A percentile compares a stretch with the other conserved stretches of the same genome.
Conservation (phyloP, 228 moss, liverwort and hornwort genomes). For the Sphagnum fallax region DNA sequence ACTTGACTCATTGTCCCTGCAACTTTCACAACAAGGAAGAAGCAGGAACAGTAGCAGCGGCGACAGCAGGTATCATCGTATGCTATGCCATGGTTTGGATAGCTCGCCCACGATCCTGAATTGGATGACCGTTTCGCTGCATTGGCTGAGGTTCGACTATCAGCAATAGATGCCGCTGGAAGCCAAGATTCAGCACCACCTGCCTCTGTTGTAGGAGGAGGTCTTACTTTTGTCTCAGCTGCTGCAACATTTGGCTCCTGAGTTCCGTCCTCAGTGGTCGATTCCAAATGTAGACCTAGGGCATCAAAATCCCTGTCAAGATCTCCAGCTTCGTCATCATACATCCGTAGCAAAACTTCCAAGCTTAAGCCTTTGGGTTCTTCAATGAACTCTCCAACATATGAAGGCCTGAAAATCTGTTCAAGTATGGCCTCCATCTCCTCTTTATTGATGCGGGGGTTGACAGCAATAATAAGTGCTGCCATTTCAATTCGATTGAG, state of each 20-base stretch:
- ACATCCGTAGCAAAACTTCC: slow-evolving; percentile 74
- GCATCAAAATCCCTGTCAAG: slow-evolving; percentile 96
- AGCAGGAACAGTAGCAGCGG: too few species aligned
- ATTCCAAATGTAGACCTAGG: slow-evolving; percentile 51
- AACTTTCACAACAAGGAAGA: too few species aligned
- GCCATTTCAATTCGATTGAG: slow-evolving; percentile 94
- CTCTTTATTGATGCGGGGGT: slow-evolving; percentile 85
- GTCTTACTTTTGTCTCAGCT: slow-evolving; percentile 9
- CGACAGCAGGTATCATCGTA: slow-evolving; percentile 64
- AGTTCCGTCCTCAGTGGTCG: too few species aligned
- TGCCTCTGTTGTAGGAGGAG: neutral
- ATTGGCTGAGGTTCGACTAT: slow-evolving; percentile 53
- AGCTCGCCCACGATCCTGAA: slow-evolving; percentile 83
- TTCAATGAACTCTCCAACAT: slow-evolving; percentile 70
- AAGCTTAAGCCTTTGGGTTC: slow-evolving; percentile 80
- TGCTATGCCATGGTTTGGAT: slow-evolving; percentile 62
- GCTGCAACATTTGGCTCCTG: slow-evolving; percentile 4
- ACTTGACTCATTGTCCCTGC: too few species aligned
- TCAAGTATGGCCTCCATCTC: slow-evolving; percentile 92
- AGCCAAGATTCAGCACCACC: slow-evolving; percentile 5
- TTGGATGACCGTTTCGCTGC: slow-evolving; percentile 53
- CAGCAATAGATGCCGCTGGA: slow-evolving; percentile 41
- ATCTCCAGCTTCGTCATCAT: slow-evolving; percentile 92
- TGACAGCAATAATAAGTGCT: slow-evolving; percentile 79
- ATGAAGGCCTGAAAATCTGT: slow-evolving; percentile 78